Base-by-base conservation (phyloP, 2,329 filamentous ascomycete genomes). In the Stagonosporopsis tanaceti region DNA sequence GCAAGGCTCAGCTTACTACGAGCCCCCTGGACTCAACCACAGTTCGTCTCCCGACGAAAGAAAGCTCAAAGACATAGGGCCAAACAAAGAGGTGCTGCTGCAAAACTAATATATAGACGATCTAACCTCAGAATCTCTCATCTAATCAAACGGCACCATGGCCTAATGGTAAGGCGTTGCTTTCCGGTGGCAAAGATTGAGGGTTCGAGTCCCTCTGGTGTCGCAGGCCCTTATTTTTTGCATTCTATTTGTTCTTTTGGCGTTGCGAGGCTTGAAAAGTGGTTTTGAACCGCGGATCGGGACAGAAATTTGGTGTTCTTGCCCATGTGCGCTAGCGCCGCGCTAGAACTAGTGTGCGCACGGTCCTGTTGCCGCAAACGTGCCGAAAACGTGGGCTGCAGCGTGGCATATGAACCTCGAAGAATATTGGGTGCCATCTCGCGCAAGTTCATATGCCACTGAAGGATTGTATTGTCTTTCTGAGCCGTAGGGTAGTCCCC, bases 161-260 rank as follows among this genome's bases (percentile, higher is more conserved):
- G 75, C 75, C 75, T 77, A 77, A 77, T 77, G 75, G 75, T 76
- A 77, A 77, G 74, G 75, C 73, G 75, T 76, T 77, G 73, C 75
- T 77, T 77, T 77, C 75, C 75, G 75, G 75, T 78, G 76, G 76
- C 73, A 77, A 76, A 77, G 76, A 78, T 75, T 78, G 72, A 66
- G 74, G 69, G 76, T 78, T 78, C 75, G 75, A 77, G 76, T 78
- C 76, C 69, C 74, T 64, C 69, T 69, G 70, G 67, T 73, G 73
- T 77, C 75, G 74, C 22, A 61, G 47, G 48, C 54, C 57, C 62
- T 58, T 55, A 47, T 41, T 61, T 64, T 65, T 63, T 60, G 48
- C 53, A 9, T 28, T 30, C 30, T 9, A 17, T 20, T 1, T 3
- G 2, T n/a, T 12, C 11, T 27, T n/a, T n/a, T 24, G 34, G 11